Conservation (phyloP, 2,329 filamentous ascomycete species). For the Trichophyton mentagrophytes region DNA sequence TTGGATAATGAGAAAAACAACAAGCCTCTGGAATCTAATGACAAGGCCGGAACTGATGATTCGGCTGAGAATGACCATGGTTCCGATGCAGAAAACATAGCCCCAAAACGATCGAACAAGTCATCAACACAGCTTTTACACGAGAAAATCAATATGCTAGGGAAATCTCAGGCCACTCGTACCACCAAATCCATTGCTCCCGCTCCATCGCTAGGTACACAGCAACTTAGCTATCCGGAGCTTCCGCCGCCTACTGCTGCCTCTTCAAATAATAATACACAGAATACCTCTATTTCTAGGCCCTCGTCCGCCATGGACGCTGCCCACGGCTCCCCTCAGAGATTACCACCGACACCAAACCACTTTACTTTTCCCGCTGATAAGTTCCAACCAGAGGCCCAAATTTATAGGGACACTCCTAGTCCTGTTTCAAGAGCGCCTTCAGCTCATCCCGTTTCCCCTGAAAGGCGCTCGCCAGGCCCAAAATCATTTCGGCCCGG, state of each 20-base stretch:
- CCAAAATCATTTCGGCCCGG: constrained; percentile 13
- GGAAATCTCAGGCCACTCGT: constrained; percentile 39
- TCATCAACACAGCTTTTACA: constrained; percentile 88
- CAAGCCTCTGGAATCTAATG: constrained; percentile 35
- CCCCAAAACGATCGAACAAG: constrained; percentile 57
- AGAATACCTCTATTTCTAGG: constrained; percentile 24
- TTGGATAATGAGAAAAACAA: constrained; percentile 27
- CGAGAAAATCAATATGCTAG: constrained; percentile 74
- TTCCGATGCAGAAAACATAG: constrained; percentile 37
- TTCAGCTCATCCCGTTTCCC: constrained; percentile 9
- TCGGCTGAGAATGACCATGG: constrained; percentile 33
- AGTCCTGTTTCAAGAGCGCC: constrained; percentile 5
- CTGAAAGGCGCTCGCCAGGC: constrained; percentile 12
- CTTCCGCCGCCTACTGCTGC: constrained; percentile 16
- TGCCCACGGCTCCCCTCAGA: constrained; percentile 6
- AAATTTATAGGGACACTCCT: not conserved
- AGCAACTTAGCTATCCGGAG: constrained; percentile 28
- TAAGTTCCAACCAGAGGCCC: not conserved
- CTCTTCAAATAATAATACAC: constrained; percentile 2
- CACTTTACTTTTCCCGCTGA: not conserved
- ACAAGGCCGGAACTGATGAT: constrained; percentile 44
- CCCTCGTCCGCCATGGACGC: constrained; percentile 25
- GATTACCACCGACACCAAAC: constrained; percentile 1
- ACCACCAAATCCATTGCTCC: constrained; percentile 35
- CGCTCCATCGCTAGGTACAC: constrained; percentile 16